These are phyloP conservation scores for Arachis monticola DNA, from an alignment of 331 rosid species.

Conservation along the genomic window DNA sequence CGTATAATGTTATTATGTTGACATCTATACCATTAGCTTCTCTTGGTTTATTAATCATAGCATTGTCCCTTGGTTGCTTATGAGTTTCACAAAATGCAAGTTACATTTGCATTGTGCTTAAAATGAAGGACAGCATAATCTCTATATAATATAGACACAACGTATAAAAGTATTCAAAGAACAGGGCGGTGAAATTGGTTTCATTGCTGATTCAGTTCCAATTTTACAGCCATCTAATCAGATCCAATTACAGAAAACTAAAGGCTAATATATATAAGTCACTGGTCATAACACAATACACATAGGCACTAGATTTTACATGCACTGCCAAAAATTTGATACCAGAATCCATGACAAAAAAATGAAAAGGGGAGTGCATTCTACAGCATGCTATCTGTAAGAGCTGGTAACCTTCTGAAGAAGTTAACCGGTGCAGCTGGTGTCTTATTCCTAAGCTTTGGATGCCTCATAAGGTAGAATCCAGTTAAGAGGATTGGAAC, in stretches of 20 bases:
- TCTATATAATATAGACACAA: too few species aligned
- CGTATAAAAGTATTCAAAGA: too few species aligned
- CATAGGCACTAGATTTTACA: conserved; percentile 23
- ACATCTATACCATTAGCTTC: too few species aligned
- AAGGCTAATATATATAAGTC: conserved; percentile 4
- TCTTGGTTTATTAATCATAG: too few species aligned
- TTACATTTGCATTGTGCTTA: too few species aligned
- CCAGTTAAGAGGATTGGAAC: conserved; percentile 61
- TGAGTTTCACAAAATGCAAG: too few species aligned
- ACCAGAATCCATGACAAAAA: conserved; percentile 16
- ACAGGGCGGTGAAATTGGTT: neutral
- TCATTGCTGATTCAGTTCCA: neutral
- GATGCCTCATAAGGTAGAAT: conserved; percentile 89
- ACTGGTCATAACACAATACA: conserved; percentile 19
- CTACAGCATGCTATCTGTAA: conserved; percentile 82
- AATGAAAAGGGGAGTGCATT: neutral
- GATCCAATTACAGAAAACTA: neutral
- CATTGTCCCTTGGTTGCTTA: too few species aligned
- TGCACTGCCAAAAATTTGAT: conserved; percentile 20
- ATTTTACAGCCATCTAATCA: neutral
- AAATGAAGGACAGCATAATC: too few species aligned
- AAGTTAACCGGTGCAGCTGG: conserved; percentile 73
- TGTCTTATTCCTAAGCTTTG: conserved; percentile 66
- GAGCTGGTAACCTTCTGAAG: conserved; percentile 87
- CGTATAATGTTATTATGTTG: too few species aligned